A percentile compares a stretch with the other conserved stretches of the same genome.
phyloP scores from a whole-genome alignment of 139 green algal genomes.

The Tetradesmus lagerheimii region DNA sequence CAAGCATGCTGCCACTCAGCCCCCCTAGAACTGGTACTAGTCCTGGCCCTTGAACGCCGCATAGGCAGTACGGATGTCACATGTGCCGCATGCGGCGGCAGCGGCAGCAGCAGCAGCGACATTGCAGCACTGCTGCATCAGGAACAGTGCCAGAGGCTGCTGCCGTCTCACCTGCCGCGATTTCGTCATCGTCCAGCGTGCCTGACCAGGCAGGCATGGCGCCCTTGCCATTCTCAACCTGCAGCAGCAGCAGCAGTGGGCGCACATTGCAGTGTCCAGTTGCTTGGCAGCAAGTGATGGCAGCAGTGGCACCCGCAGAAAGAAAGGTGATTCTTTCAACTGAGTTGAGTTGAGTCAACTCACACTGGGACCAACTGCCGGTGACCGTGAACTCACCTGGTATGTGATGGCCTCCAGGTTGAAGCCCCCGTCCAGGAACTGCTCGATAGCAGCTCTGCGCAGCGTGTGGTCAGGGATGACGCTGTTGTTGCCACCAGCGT shows the following conservation, averaged over 20 bases:
- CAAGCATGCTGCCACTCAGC: too few species aligned
- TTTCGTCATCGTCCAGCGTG: conserved; percentile 80
- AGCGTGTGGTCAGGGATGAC: conserved; percentile 75
- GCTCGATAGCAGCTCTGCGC: conserved; percentile 68
- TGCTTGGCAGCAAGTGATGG: not conserved
- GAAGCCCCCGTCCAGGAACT: conserved; percentile 77
- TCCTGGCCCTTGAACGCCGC: too few species aligned
- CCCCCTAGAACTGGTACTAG: too few species aligned
- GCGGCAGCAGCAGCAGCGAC: too few species aligned
- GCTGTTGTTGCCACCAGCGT: conserved; percentile 75
- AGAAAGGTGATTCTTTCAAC: too few species aligned
- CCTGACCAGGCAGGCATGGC: conserved; percentile 82
- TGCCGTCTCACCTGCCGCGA: conserved; percentile 56
- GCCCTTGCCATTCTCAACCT: conserved; percentile 77
- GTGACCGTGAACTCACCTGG: conserved; percentile 61
- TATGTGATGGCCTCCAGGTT: conserved; percentile 68
- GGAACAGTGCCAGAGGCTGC: not conserved
- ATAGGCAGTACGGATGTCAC: too few species aligned
- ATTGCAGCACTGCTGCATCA: too few species aligned
- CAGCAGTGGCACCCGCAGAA: too few species aligned
- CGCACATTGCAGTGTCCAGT: not conserved
- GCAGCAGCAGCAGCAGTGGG: not conserved
- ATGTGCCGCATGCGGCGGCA: too few species aligned
- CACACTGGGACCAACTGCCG: too few species aligned
- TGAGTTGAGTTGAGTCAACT: too few species aligned